phyloP scores from a whole-genome alignment of 768 basidiomycete genomes.

The Kwoniella newhampshirensis region DNA sequence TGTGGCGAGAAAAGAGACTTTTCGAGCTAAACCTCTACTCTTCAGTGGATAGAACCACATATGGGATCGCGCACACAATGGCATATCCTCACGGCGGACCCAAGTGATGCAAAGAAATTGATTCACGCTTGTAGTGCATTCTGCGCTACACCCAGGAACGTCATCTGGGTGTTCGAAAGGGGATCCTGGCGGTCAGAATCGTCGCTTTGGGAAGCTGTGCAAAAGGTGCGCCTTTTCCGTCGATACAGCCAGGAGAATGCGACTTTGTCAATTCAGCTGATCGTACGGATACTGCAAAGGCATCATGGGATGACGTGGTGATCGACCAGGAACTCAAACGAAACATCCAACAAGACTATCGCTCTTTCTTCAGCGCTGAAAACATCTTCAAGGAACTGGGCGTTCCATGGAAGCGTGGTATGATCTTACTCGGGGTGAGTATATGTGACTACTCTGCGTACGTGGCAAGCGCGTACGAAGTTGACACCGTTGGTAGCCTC shows the following conservation, averaged over 20 bases:
- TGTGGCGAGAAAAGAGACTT: too few relatives aligned
- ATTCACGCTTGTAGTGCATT: constrained; percentile 27
- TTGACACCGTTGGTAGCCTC: too few relatives aligned
- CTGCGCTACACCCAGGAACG: constrained; percentile 21
- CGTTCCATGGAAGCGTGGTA: constrained; percentile 85
- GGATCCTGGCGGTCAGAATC: constrained; percentile 68
- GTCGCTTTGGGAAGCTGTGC: constrained; percentile 59
- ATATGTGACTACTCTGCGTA: too few relatives aligned
- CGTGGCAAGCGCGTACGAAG: too few relatives aligned
- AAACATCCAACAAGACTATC: constrained; percentile 68
- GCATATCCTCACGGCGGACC: constrained; percentile 27
- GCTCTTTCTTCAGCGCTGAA: constrained; percentile 77
- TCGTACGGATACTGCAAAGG: constrained; percentile 33
- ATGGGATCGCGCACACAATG: too few relatives aligned
- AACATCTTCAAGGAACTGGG: constrained; percentile 68
- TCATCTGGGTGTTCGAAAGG: constrained; percentile 71
- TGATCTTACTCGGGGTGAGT: constrained; percentile 75
- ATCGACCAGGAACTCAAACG: constrained; percentile 61
- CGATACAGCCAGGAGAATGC: not conserved
- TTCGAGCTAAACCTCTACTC: too few relatives aligned
- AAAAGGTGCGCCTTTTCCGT: constrained; percentile 38
- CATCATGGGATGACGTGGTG: constrained; percentile 47
- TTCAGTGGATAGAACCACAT: too few relatives aligned
- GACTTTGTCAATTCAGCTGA: too few relatives aligned
- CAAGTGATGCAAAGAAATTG: constrained; percentile 22